Base-by-base conservation (phyloP, 768 basidiomycete species). In the Auricularia auricula-judae region DNA sequence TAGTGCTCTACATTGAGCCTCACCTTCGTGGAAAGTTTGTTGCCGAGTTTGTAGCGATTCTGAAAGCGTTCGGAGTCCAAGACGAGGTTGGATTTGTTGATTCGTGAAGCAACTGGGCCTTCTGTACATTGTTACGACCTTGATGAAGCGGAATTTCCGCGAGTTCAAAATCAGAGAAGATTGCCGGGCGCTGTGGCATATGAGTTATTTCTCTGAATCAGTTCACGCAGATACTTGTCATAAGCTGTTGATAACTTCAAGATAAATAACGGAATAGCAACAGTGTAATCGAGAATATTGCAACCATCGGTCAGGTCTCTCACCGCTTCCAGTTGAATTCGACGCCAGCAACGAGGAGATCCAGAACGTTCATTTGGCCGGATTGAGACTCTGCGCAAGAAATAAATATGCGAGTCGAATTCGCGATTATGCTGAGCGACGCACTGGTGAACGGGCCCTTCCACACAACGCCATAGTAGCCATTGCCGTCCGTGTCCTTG, bases 261-360 rank as follows among this genome's bases (percentile, higher is more conserved):
- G 29, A 29, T 29, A 29, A 29, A 29, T 29, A 29, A 29, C 29
- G 29, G 29, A 29, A 29, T 29, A 29, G 29, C 29, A 29, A 29
- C 29, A 29, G 29, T 29, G 29, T 29, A 29, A 29, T 29, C 29
- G 29, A 29, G 29, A 29, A 29, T 29, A 29, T 29, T 29, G 29
- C 29, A 29, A 29, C 1, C 29, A 29, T 29, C 29, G 2, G 29
- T 42, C 39, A 42, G 39, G 39, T 14, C 10, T 8, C 33, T 59
- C 23, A 59, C 56, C 56, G 56, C 56, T 59, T 59, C 56, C 56
- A 59, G 23, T 59, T 59, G 56, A 59, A 59, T 23, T 59, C 56
- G 56, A 59, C 33, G 5, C 56, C 56, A 10, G 56, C 56, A 29
- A 8, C 18, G 14, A 59, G 56, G 56, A 59, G 56, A 23, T 59